phyloP scores from a whole-genome alignment of 2,329 filamentous ascomycete genomes.

The Monilinia aucupariae region DNA sequence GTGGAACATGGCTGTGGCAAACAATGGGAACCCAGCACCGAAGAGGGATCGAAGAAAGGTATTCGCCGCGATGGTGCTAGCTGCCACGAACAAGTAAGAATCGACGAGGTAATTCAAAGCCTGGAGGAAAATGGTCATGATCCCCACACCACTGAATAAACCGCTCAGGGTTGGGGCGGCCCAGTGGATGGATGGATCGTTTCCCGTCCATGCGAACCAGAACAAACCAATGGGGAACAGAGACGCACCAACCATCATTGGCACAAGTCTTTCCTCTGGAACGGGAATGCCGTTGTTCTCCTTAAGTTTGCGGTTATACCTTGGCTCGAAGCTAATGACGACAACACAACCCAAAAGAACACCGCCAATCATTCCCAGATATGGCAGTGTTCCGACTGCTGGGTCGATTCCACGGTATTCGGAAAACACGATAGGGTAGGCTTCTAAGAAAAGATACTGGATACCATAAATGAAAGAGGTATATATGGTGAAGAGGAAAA shows the following conservation, averaged over 20 bases:
- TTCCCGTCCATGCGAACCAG: constrained; percentile 39
- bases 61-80: constrained; percentile 25
- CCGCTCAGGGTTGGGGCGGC: constrained; percentile 35
- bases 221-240: constrained; percentile 35
- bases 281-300: constrained; percentile 32
- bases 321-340: constrained; percentile 55
- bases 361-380: constrained; percentile 39
- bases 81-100: constrained; percentile 24
- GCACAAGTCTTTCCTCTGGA: constrained; percentile 39
- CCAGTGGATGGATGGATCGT: constrained; percentile 37
- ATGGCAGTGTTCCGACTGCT: constrained; percentile 37
- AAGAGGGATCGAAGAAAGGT: constrained; percentile 23
- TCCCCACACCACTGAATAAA: constrained; percentile 53
- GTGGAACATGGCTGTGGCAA: constrained; percentile 38
- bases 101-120: constrained; percentile 25
- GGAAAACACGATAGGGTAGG: constrained; percentile 45
- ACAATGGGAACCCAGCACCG: constrained; percentile 28
- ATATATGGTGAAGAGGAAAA: constrained; percentile 50
- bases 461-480: constrained; percentile 48
- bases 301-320: constrained; percentile 51
- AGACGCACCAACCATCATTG: constrained; percentile 40
- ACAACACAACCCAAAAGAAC: constrained; percentile 66
- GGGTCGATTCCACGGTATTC: constrained; percentile 32
- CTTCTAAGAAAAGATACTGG: constrained; percentile 46
- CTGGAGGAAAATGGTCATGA: constrained; percentile 51